Evolutionary conservation across 495 filamentous ascomycete species (phyloP), one percentile per base, ranked within the genome.

Genomic region (Xanthoparmelia taractica): DNA sequence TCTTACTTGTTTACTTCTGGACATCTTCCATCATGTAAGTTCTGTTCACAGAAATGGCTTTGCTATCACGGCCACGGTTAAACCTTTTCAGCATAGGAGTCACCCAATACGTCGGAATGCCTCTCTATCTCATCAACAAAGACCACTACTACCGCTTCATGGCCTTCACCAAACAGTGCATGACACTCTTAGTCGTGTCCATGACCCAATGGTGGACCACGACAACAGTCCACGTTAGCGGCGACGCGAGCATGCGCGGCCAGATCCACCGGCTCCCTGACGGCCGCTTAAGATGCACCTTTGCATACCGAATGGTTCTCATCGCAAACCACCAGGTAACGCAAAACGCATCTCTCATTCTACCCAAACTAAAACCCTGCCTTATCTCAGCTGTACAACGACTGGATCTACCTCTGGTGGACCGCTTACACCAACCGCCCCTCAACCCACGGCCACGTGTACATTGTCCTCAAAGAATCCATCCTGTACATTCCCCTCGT

Each of bases 381-480:
- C n/a, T 36, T 36, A 5, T 33, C 17, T 17, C 57, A 81, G 81
- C 80, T 92, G 59, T 92, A 92, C 68, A 89, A 88, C 8, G 89
- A 92, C 72, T 92, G 89, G 89, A 72, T 92, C 18, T 92, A 92
- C 68, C 78, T 92, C 18, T 92, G 89, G 89, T 92, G 89, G 89
- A 82, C 86, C 20, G 85, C 86, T 18, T 92, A 92, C 66, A 85
- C 87, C 33, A 81, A 85, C 40, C 40, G 43, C 15, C 55, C 56
- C 15, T 71, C 75, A 41, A 85, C 86, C 78, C 88, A 91, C 65
- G 89, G 89, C 17, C 84, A 88, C 65, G 73, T 92, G 61, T 92
- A 85, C 73, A 92, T 92, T 64, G 90, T 92, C 66, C 73, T 92
- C 20, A 91, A 91, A 69, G 87, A 92, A 73, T 87, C 84, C 3